Evolutionary conservation across 2,329 filamentous ascomycete species (phyloP).

Genomic region (Neopestalotiopsis clavispora): DNA sequence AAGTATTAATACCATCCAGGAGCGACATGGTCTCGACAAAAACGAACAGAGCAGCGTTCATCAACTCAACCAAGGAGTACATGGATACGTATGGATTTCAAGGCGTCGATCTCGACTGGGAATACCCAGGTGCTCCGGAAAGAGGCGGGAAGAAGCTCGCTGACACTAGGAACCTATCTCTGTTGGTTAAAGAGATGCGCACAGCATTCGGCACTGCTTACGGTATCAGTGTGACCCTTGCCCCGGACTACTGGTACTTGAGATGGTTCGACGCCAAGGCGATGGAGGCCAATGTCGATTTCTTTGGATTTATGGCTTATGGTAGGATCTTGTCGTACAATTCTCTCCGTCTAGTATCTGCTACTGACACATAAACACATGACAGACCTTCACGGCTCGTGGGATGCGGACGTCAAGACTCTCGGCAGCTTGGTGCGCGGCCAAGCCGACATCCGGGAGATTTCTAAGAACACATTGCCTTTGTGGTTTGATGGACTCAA

Average conservation of each 20-base stretch:
- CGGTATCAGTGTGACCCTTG: conserved; percentile 45
- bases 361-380: too few species aligned
- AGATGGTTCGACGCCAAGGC: conserved; percentile 39
- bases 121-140: conserved; percentile 42
- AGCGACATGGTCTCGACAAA: conserved; percentile 26
- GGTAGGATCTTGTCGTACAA: too few species aligned
- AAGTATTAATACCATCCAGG: not conserved
- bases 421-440: conserved; percentile 38
- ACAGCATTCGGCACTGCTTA: conserved; percentile 40
- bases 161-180: conserved; percentile 43
- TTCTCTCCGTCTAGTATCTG: too few species aligned
- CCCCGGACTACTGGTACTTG: conserved; percentile 44
- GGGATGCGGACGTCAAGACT: conserved; percentile 40
- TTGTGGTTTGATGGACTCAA: conserved; percentile 47
- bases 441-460: conserved; percentile 49
- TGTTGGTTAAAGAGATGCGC: conserved; percentile 40
- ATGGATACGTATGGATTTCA: conserved; percentile 43
- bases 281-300: conserved; percentile 44
- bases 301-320: conserved; percentile 44
- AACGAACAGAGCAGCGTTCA: conserved; percentile 39
- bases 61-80: conserved; percentile 37
- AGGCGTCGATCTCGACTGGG: conserved; percentile 53
- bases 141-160: conserved; percentile 37
- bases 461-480: conserved; percentile 39
- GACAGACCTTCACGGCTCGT: conserved; percentile 43